Conservation (phyloP, 345 rosid species). For the Iberis pinnata region DNA sequence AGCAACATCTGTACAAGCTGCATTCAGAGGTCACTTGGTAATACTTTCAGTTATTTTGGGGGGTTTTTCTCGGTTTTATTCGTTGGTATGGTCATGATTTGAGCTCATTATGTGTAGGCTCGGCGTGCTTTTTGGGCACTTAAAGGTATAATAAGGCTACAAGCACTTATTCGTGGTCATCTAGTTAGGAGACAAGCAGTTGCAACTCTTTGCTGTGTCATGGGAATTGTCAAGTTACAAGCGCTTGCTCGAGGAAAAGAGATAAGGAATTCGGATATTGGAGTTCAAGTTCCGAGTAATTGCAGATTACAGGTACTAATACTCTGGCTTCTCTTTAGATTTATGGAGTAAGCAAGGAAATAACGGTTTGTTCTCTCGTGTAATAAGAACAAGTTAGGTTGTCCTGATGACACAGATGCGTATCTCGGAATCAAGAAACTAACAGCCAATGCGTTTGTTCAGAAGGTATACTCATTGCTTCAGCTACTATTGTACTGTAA, state of each 20-base stretch:
- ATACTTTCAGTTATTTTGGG: constrained; percentile 18
- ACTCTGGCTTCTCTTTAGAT: not conserved
- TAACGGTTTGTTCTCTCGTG: not conserved
- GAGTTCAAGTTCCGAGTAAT: constrained; percentile 39
- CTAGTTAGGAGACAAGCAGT: constrained; percentile 90
- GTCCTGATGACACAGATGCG: constrained; percentile 29
- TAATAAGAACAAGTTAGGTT: constrained; percentile 43
- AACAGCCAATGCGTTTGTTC: constrained; percentile 52
- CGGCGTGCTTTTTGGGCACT: constrained; percentile 90
- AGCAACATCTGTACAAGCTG: constrained; percentile 87
- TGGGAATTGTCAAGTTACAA: constrained; percentile 84
- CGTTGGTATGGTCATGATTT: constrained; percentile 26
- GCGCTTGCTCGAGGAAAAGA: constrained; percentile 59
- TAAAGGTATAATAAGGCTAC: constrained; percentile 95
- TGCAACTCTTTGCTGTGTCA: constrained; percentile 62
- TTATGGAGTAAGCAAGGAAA: not conserved
- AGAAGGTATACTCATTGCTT: constrained; percentile 43
- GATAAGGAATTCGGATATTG: constrained; percentile 54
- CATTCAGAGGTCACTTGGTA: constrained; percentile 95
- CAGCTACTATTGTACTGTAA: not conserved
- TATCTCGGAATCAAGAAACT: constrained; percentile 39
- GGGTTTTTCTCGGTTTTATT: constrained; percentile 10
- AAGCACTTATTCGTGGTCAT: constrained; percentile 94
- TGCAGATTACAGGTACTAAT: constrained; percentile 41
- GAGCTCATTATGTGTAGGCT: constrained; percentile 51